Percentiles rank a stretch among this genome's conserved stretches.
These are phyloP conservation scores for Leccinum rimulosum DNA, from an alignment of 768 basidiomycete species.

Conservation along the genomic window DNA sequence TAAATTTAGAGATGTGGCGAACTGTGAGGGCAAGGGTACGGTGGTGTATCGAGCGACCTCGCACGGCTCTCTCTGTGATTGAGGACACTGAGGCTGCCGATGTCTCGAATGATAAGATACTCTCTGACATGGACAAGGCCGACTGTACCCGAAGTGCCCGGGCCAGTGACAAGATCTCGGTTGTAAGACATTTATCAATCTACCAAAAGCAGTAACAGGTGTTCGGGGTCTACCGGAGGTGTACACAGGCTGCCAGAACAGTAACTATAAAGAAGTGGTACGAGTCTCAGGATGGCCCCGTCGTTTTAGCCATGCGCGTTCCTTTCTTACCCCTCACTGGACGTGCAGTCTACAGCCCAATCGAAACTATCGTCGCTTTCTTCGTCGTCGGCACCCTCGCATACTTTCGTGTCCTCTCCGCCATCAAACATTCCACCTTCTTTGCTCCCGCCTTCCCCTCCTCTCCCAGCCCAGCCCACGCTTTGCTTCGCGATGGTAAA, in stretches of 20 bases:
- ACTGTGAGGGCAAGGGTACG: not conserved
- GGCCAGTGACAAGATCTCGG: not conserved
- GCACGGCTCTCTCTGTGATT: not conserved
- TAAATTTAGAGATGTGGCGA: not conserved
- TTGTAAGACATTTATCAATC: not conserved
- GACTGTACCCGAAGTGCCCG: not conserved
- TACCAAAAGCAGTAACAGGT: slow-evolving; percentile 16
- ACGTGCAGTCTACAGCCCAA: slow-evolving; percentile 72
- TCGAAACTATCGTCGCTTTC: slow-evolving; percentile 89
- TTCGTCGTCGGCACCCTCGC: slow-evolving; percentile 87
- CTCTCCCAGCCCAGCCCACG: slow-evolving; percentile 54
- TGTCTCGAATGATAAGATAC: not conserved
- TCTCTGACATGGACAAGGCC: not conserved
- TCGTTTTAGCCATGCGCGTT: slow-evolving; percentile 45
- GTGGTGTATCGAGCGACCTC: not conserved
- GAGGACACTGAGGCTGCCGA: too few species aligned
- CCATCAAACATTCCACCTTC: slow-evolving; percentile 86
- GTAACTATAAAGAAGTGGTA: slow-evolving; percentile 19
- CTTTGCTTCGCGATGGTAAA: slow-evolving; percentile 48
- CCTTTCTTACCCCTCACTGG: slow-evolving; percentile 65
- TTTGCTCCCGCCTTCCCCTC: slow-evolving; percentile 52
- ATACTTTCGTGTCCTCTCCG: slow-evolving; percentile 90
- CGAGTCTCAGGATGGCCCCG: slow-evolving; percentile 13
- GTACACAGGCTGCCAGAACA: not conserved
- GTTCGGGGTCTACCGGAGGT: slow-evolving; percentile 21